Base-by-base conservation (phyloP, 345 rosid species). In the Triadica sebifera region DNA sequence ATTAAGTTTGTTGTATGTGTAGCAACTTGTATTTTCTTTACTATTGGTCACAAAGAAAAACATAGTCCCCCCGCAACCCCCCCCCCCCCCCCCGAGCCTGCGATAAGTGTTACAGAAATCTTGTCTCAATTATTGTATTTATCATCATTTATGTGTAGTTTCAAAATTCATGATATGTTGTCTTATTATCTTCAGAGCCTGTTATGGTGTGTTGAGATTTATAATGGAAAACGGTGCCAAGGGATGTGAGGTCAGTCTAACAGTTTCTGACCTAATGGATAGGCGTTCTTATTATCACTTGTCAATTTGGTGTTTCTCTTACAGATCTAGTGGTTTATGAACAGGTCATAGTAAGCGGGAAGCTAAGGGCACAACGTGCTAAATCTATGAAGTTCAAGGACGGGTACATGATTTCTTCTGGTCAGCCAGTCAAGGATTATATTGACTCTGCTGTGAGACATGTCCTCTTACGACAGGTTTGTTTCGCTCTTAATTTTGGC, bases 321-420 rank as follows among this genome's bases (percentile, higher is more conserved):
- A 2, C 13, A 41, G 6, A 37, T 17, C 4, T 46, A 37, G 55
- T 67, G 4, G 22, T 47, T 7, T 61, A 39, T 58, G 20, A 43
- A n/a, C 64, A 93, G 98, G 98, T 93, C 17, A 94, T 89, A 85
- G 97, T 91, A 34, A 94, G 98, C 19, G 97, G 98, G 65, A 94
- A 94, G 84, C 87, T 94, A 4, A 86, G 94, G 70, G 98, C 97
- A 41, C 87, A 84, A 61, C 91, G 97, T 75, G 98, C 98, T 20
- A 94, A 94, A 76, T 90, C 96, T 5, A 92, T 94, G 98, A 94
- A 91, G 75, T 94, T 94, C 77, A 91, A 90, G 86, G 98, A 94
- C 67, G 97, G 98, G 8, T 94, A 94, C 77, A 94, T 94, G 98
- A 89, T 90, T 49, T 94, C 98, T 25, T 90, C 98, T 19, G 98